phyloP scores from a whole-genome alignment of 257 asterid genomes.

The Nicotiana tabacum region DNA sequence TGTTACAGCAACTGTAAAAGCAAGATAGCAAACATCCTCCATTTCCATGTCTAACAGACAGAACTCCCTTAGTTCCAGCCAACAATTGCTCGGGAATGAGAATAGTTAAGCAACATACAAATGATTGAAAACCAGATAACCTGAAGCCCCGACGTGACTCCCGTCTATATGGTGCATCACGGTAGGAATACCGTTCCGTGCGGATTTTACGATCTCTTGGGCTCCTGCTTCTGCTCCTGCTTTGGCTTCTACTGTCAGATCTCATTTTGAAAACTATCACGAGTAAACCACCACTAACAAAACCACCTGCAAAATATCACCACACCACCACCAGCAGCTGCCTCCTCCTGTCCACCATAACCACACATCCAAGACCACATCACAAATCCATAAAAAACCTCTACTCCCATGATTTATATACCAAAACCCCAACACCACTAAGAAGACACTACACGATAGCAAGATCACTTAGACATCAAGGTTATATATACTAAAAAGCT shows the following conservation, averaged over 20 bases:
- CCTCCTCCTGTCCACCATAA: slow-evolving; percentile 98
- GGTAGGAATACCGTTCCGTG: slow-evolving; percentile 72
- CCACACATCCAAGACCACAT: slow-evolving; percentile 81
- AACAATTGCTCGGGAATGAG: slow-evolving; percentile 24
- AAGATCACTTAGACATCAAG: background rate
- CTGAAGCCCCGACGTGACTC: slow-evolving; percentile 87
- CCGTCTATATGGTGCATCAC: slow-evolving; percentile 92
- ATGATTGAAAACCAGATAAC: slow-evolving; percentile 55
- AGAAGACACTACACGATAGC: background rate
- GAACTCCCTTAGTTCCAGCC: slow-evolving; percentile 31
- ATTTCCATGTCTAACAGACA: slow-evolving; percentile 18
- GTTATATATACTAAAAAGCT: background rate
- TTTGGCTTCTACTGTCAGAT: slow-evolving; percentile 59
- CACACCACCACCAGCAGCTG: slow-evolving; percentile 52
- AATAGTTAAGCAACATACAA: slow-evolving; percentile 29
- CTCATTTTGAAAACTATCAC: slow-evolving; percentile 52
- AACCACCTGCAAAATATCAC: slow-evolving; percentile 37
- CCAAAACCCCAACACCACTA: slow-evolving; percentile 41
- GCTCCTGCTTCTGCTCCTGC: slow-evolving; percentile 78
- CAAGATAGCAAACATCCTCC: slow-evolving; percentile 13
- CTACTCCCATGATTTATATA: slow-evolving; percentile 28
- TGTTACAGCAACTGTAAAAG: background rate
- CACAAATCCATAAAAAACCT: slow-evolving; percentile 40
- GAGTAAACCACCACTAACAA: slow-evolving; percentile 42
- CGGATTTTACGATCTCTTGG: slow-evolving; percentile 93